phyloP scores from a whole-genome alignment of 2,329 filamentous ascomycete species.

The Fusarium sp. region DNA sequence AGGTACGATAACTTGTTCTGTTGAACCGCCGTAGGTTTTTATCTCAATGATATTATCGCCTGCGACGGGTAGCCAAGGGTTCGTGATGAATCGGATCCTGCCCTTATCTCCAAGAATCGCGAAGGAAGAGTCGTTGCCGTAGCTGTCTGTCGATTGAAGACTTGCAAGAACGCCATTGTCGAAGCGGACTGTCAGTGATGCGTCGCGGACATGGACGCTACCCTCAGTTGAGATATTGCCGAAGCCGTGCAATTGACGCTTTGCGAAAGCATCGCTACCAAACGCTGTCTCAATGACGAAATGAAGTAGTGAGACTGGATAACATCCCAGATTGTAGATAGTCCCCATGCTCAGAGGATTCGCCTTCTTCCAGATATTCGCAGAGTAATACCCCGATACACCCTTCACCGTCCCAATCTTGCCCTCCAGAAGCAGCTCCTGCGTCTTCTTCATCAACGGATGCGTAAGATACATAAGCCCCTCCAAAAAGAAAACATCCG shows the following conservation, averaged over 20 bases:
- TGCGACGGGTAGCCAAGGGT: neutral
- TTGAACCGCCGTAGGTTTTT: neutral
- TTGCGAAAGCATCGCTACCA: neutral
- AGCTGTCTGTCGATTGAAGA: slow-evolving; percentile 9
- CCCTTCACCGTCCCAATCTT: neutral
- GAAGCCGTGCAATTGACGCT: neutral
- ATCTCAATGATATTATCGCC: slow-evolving; percentile 11
- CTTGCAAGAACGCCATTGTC: neutral
- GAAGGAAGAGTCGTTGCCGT: slow-evolving; percentile 4
- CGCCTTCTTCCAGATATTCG: slow-evolving; percentile 13
- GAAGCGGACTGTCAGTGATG: slow-evolving; percentile 4
- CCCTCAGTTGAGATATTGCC: neutral
- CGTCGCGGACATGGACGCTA: slow-evolving; percentile 4
- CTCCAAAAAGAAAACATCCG: neutral
- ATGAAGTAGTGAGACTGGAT: neutral
- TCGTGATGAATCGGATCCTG: neutral
- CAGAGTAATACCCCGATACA: slow-evolving; percentile 7
- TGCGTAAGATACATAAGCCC: slow-evolving; percentile 5
- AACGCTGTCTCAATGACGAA: neutral
- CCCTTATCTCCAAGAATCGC: neutral
- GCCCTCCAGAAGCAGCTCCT: neutral
- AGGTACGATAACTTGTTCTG: neutral
- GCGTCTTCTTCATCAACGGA: neutral
- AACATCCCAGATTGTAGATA: neutral
- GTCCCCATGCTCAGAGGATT: slow-evolving; percentile 12